Base-by-base conservation (phyloP, 192 early-diverging fungal species). In the Backusella liffmaniae region DNA sequence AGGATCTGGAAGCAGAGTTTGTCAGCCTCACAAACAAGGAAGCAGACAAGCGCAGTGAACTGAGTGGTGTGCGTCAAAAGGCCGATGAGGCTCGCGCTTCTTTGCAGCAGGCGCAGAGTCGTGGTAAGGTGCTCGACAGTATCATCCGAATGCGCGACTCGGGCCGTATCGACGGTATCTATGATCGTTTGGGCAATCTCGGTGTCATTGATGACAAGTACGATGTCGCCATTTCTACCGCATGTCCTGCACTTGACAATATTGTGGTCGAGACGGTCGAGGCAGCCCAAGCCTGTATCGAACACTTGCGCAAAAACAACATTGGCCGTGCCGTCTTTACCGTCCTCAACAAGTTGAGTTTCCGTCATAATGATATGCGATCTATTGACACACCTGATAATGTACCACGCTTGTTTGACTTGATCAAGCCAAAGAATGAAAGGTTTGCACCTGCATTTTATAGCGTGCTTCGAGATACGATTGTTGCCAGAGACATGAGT, bases 161-260 rank as follows among this genome's bases (percentile, higher is more conserved):
- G 34, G 95, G 93, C 0, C 81, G 87, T 53, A 94, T 97, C 71
- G 80, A 79, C 10, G 95, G 95, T 7, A 92, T 96, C 56, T 87
- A 92, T 75, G 92, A 93, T 56, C 91, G 98, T 8, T 85, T 99
- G 23, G 98, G 98, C n/a, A 93, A 95, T 73, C 84, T 99, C n/a
- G 98, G 97, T 30, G 91, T 93, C 1, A 97, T 99, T 76, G 94
- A 94, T 67, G 92, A 93, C 70, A 92, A 91, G 80, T 99, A 96
- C 75, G 98, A 99, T 82, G 92, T 99, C 7, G 98, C 98, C 0
- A 91, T 98, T 18, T 97, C 96, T 3, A 98, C 96, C 3, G 92
- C 95, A 0, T 97, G 95, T 66, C 87, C 88, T 21, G 83, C 86
- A 12, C 86, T 99, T 72, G 91, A 98, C 67, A 87, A 91, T 67